These are phyloP conservation scores for Syzygium oleosum DNA, from an alignment of 345 rosid genomes.

Conservation along the genomic window DNA sequence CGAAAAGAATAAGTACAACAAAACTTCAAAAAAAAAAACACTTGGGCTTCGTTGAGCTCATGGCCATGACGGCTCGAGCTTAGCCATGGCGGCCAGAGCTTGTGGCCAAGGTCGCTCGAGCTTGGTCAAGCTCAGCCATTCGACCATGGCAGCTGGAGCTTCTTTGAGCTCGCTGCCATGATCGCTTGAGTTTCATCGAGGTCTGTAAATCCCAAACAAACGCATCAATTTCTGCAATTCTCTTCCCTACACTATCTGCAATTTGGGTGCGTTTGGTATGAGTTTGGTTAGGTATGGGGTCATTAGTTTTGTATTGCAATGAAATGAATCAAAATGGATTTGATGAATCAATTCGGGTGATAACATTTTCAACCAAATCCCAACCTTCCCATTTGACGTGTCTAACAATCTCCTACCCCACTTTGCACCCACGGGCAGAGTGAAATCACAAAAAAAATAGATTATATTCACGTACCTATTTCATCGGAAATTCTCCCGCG, in stretches of 20 bases:
- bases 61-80: not conserved
- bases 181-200: not conserved
- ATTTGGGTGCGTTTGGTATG: too few relatives aligned
- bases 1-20: not conserved
- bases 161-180: rapidly evolving
- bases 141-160: not conserved
- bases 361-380: too few relatives aligned
- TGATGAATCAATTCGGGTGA: too few relatives aligned
- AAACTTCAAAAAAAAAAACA: rapidly evolving
- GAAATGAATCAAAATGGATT: too few relatives aligned
- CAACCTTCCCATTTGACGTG: too few relatives aligned
- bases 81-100: not conserved
- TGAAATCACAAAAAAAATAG: not conserved
- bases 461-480: not conserved
- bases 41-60: not conserved
- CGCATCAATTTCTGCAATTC: slow-evolving; percentile 42
- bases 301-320: too few relatives aligned
- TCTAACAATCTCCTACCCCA: not conserved
- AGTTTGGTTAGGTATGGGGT: too few relatives aligned
- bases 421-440: not conserved
- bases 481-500: too few relatives aligned
- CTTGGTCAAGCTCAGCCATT: not conserved
- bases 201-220: slow-evolving; percentile 19
- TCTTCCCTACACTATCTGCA: slow-evolving; percentile 29
- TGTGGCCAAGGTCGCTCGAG: not conserved